Evolutionary conservation across 2,329 filamentous ascomycete genomes (phyloP), one percentile per base, ranked within the genome.

Genomic region (Hortaea werneckii): DNA sequence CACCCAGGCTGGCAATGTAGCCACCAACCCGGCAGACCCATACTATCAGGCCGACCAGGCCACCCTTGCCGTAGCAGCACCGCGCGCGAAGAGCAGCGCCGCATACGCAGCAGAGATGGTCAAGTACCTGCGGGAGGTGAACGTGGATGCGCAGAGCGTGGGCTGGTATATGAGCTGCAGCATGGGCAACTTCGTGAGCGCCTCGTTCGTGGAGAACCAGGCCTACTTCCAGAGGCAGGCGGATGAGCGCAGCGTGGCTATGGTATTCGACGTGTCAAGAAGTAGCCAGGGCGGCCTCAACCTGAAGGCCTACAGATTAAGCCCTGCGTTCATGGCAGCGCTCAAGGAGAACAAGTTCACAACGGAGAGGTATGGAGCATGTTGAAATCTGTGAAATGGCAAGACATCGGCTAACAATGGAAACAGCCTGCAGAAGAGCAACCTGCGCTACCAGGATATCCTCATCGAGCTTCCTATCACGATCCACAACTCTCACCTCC

Each of bases 101-200:
- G 71, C 76, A 58, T 96, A 98, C 72, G 87, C 95, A 73, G 83
- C 80, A 55, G 92, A 98, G 70, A 96, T 96, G 90, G 90, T 98
- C 69, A 85, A 88, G 63, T 88, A 92, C 68, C 74, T 96, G 53
- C 85, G 90, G 67, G 92, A 96, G 71, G 92, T 98, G 62, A 98
- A 96, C 67, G 86, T 96, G 49, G 92, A 98, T 67, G 92, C 92
- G 55, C 95, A 96, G 75, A 94, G 87, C 62, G 87, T 94, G 50
- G 92, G 92, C 61, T 98, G 89, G 89, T 98, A 98, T 74, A 95
- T 88, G 49, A 95, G 88, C 73, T 87, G 89, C 53, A 95, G 88
- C 68, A 94, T 98, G 86, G 92, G 92, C 68, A 96, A 95, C 76
- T 96, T 96, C 60, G 78, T 96, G 75, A 95, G 89, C 75, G 69